Evolutionary conservation across 805 yeast species (phyloP), one percentile per base, ranked within the genome.

Genomic region (Brettanomyces bruxellensis): DNA sequence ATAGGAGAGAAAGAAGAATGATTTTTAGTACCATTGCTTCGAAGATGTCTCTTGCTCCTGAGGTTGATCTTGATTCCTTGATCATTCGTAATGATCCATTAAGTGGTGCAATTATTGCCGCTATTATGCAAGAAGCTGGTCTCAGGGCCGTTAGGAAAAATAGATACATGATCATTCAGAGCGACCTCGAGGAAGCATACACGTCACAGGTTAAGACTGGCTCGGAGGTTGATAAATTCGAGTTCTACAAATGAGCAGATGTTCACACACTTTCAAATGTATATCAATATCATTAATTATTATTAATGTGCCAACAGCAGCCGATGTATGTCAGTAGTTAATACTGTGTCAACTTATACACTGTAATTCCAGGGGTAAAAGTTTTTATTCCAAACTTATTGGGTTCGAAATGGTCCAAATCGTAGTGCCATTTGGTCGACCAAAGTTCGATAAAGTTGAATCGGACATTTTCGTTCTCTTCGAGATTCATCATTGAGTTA

Each of bases 61-160:
- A 93, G 68, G 95, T 81, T 45, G 99, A 93, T 65, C 76, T 93
- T 57, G 99, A 95, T 68, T 84, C 96, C 23, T 76, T 93, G 57
- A 91, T 93, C 56, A 79, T 89, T 57, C 84, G 99, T 67, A 93
- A 93, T 62, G 99, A 93, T 64, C 96, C 99, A 38, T 72, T 95
- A 49, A 87, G 96, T 35, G 99, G 99, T 61, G 99, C 95, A 11
- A 78, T 91, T 47, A 93, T 93, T 62, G 98, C 99, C 13, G 99
- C 99, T 14, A 91, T 93, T 56, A 93, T 93, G 99, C 99, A 93
- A 76, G 99, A 95, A 70, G 99, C 99, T 28, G 99, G 99, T 55
- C 76, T 93, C 56, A 81, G 99, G 57, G 99, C 99, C 2, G 98
- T 93, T 41, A 85, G 99, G 72, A 93, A 91, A 72, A 93, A 93